Percentiles rank a stretch among this genome's conserved stretches.
phyloP scores from a whole-genome alignment of 1,139 yeast species.

The Zygotorulaspora mrakii region DNA sequence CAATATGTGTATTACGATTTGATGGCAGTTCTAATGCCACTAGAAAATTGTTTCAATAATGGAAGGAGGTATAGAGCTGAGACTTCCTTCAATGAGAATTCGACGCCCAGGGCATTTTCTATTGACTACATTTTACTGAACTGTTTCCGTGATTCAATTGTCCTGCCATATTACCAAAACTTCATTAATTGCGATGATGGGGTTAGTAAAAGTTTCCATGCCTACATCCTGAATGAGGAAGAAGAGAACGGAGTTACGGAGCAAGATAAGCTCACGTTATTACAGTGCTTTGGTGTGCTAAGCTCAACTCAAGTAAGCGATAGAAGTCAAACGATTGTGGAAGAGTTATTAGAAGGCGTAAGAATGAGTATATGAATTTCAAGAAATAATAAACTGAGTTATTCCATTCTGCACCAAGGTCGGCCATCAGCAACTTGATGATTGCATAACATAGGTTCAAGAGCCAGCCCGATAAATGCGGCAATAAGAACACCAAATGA shows the following conservation, averaged over 20 bases:
- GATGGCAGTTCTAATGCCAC: conserved; percentile 56
- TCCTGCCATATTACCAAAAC: conserved; percentile 46
- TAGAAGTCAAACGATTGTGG: conserved; percentile 51
- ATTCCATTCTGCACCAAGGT: conserved; percentile 54
- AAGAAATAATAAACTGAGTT: conserved; percentile 2
- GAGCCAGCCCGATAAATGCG: conserved; percentile 66
- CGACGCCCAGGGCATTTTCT: conserved; percentile 38
- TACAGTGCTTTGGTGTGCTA: conserved; percentile 57
- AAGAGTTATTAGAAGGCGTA: conserved; percentile 40
- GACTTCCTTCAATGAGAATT: conserved; percentile 35
- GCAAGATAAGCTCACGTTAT: conserved; percentile 40
- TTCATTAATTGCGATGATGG: conserved; percentile 35
- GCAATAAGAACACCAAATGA: conserved; percentile 83
- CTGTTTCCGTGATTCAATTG: conserved; percentile 49
- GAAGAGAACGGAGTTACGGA: conserved; percentile 35
- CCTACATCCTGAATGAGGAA: conserved; percentile 35
- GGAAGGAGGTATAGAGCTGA: conserved; percentile 28
- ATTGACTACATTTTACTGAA: conserved; percentile 36
- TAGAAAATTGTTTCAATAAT: conserved; percentile 40
- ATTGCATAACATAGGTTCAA: conserved; percentile 70
- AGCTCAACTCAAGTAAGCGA: conserved; percentile 50
- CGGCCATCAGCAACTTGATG: conserved; percentile 63
- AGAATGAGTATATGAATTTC: conserved; percentile 32
- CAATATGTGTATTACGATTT: conserved; percentile 52
- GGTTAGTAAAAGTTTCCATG: conserved; percentile 32